These are phyloP conservation scores for Teunomyces panamensis DNA, from an alignment of 805 yeast species.

Conservation along the genomic window DNA sequence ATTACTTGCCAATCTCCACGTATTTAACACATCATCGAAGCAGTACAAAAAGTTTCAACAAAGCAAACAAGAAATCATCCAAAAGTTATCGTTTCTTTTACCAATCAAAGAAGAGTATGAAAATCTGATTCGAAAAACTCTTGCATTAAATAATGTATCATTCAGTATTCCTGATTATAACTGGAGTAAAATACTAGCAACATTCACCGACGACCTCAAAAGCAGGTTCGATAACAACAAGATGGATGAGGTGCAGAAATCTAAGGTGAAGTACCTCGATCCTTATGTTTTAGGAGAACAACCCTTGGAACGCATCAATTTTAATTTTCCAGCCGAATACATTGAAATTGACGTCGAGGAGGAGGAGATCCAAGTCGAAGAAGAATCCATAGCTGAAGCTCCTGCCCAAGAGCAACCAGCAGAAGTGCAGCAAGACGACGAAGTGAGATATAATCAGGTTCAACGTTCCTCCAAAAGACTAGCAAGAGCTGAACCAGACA, in stretches of 20 bases:
- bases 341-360: constrained; percentile 2
- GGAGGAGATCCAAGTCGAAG: constrained; percentile 6
- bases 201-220: constrained; percentile 33
- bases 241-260: constrained; percentile 33
- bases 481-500: constrained; percentile 22
- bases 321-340: constrained; percentile 19
- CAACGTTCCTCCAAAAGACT: constrained; percentile 33
- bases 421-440: constrained; percentile 11
- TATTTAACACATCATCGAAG: neutral
- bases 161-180: constrained; percentile 4
- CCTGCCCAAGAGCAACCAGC: neutral
- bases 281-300: constrained; percentile 49
- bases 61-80: neutral
- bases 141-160: constrained; percentile 3
- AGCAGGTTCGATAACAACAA: constrained; percentile 31
- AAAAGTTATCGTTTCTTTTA: constrained; percentile 25
- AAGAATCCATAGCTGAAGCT: constrained; percentile 9
- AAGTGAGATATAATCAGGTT: constrained; percentile 14
- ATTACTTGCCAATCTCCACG: constrained; percentile 17
- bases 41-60: neutral
- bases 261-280: constrained; percentile 46
- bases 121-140: constrained; percentile 13
- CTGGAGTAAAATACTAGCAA: constrained; percentile 29
- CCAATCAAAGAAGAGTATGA: constrained; percentile 31
- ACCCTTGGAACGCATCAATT: constrained; percentile 44